These are phyloP conservation scores for Pseudofabraea citricarpa DNA, from an alignment of 2,329 filamentous ascomycete genomes.

Conservation along the genomic window DNA sequence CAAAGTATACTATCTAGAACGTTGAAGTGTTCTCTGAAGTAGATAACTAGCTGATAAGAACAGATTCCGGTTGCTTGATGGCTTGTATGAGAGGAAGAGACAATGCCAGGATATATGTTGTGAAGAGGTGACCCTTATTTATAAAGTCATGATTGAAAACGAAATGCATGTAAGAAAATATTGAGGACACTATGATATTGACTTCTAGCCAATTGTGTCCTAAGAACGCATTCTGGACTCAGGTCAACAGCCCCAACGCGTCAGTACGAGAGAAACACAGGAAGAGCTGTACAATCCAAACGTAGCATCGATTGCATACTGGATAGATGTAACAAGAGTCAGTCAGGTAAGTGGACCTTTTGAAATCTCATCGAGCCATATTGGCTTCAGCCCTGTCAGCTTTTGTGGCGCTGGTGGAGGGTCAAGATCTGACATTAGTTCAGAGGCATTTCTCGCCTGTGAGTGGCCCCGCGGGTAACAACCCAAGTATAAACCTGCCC, in stretches of 20 bases:
- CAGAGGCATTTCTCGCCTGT: neutral
- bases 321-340: neutral
- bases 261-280: neutral
- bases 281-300: neutral
- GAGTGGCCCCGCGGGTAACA: neutral
- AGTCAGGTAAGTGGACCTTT: too few species aligned
- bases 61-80: neutral
- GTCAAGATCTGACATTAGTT: too few species aligned
- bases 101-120: neutral
- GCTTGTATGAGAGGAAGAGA: neutral
- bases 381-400: neutral
- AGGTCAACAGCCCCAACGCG: neutral
- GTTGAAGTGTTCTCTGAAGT: neutral
- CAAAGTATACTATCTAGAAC: neutral
- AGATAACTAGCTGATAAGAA: neutral
- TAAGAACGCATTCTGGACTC: neutral
- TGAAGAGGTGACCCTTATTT: constrained; percentile 33
- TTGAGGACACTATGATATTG: neutral
- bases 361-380: too few species aligned
- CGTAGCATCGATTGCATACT: neutral
- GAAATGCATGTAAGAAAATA: neutral
- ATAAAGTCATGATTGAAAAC: constrained; percentile 21
- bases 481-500: too few species aligned
- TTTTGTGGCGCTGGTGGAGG: too few species aligned
- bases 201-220: neutral